phyloP scores from a whole-genome alignment of 176 grass and related monocot genomes.

The Oryza rufipogon region DNA sequence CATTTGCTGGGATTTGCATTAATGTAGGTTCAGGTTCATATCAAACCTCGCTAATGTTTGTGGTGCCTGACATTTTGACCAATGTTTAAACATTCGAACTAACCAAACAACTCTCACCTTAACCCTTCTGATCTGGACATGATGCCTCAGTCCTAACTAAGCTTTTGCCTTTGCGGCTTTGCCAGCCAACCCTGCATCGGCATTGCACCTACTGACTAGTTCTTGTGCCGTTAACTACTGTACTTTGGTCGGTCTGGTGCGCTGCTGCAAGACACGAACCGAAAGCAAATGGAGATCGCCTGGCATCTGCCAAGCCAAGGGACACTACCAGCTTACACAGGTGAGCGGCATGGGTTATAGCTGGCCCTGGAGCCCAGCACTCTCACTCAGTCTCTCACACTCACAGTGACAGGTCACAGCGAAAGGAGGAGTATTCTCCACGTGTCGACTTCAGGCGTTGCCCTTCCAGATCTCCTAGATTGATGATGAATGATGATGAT shows the following conservation, averaged over 20 bases:
- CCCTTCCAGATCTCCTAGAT: constrained; percentile 36
- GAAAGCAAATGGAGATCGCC: constrained; percentile 9
- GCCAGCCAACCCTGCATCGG: neutral
- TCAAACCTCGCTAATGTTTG: neutral
- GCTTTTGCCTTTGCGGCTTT: neutral
- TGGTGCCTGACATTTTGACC: neutral
- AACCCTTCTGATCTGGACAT: neutral
- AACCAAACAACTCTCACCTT: neutral
- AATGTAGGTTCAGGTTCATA: neutral
- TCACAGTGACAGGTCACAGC: neutral
- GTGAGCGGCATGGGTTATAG: neutral
- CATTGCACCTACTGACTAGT: neutral
- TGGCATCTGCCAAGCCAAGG: neutral
- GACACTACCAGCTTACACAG: constrained; percentile 33
- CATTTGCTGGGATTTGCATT: neutral
- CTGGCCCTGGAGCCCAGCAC: constrained; percentile 22
- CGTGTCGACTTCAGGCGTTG: neutral
- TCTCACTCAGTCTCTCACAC: neutral
- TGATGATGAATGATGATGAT: neutral
- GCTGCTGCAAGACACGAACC: neutral
- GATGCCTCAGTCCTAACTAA: neutral
- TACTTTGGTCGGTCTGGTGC: neutral
- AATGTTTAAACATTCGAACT: neutral
- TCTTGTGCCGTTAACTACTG: neutral
- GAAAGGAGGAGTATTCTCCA: neutral